These are phyloP conservation scores for Isatis lusitanica DNA, from an alignment of 441 rosid species.

Conservation along the genomic window DNA sequence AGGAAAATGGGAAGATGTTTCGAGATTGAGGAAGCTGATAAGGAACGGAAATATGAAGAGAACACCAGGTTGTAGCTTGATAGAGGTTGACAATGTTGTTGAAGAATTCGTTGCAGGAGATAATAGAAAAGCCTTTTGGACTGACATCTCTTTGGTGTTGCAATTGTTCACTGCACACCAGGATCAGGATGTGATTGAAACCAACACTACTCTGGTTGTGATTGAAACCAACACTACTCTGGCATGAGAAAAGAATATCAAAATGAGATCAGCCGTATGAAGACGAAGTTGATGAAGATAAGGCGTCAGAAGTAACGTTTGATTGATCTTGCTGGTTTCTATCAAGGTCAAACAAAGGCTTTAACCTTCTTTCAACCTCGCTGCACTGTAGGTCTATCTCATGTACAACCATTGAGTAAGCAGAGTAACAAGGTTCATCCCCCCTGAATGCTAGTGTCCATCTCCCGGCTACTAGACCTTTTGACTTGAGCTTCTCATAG, in stretches of 20 bases:
- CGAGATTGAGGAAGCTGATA: constrained; percentile 45
- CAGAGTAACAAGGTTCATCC: constrained; percentile 74
- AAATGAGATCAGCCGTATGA: constrained; percentile 9
- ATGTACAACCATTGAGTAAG: constrained; percentile 62
- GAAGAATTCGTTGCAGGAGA: constrained; percentile 58
- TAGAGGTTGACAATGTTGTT: constrained; percentile 53
- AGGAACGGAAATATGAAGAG: constrained; percentile 50
- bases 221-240: too few species aligned
- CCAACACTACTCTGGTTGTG: too few species aligned
- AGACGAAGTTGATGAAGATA: constrained; percentile 23
- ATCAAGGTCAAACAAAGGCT: constrained; percentile 63
- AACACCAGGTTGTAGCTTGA: constrained; percentile 58
- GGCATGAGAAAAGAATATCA: too few species aligned
- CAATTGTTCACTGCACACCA: constrained; percentile 40
- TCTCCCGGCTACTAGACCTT: constrained; percentile 84
- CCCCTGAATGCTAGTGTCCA: constrained; percentile 93
- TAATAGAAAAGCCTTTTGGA: constrained; percentile 46
- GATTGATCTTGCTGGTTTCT: constrained; percentile 42
- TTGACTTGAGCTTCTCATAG: constrained; percentile 51
- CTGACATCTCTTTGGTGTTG: constrained; percentile 41
- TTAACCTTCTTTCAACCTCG: constrained; percentile 75
- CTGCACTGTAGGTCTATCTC: constrained; percentile 64
- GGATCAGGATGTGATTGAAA: constrained; percentile 27
- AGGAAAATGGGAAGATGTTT: constrained; percentile 54
- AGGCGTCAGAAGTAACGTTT: constrained; percentile 12